These are phyloP conservation scores for Elsinoe perseae DNA, from an alignment of 2,329 filamentous ascomycete genomes.

Conservation along the genomic window DNA sequence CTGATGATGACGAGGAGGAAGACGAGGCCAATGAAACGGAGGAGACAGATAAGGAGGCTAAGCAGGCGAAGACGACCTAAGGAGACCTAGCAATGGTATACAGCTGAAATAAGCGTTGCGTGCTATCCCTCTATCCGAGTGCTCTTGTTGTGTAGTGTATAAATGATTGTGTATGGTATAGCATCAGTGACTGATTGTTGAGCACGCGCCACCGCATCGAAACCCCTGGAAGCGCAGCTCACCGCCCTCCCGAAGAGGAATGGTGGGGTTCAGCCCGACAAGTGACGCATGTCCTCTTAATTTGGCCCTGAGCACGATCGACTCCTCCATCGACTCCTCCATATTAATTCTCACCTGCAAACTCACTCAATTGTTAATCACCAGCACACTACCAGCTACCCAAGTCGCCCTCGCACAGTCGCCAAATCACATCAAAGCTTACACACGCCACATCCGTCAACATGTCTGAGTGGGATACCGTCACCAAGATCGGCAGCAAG, in stretches of 20 bases:
- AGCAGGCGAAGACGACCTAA: neutral
- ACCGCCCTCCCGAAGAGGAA: constrained; percentile 12
- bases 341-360: neutral
- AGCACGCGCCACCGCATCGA: neutral
- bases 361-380: neutral
- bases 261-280: neutral
- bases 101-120: too few species aligned
- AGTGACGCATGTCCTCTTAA: constrained; percentile 12
- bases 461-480: constrained; percentile 70
- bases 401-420: neutral
- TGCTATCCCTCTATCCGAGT: too few species aligned
- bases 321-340: neutral
- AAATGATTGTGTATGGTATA: neutral
- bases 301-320: neutral
- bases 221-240: constrained; percentile 8
- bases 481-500: constrained; percentile 92
- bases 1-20: neutral
- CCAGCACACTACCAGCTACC: neutral
- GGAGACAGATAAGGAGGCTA: neutral
- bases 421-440: too few species aligned
- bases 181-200: neutral
- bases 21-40: neutral
- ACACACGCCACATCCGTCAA: neutral
- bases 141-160: too few species aligned
- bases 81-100: neutral